phyloP scores from a whole-genome alignment of 495 filamentous ascomycete genomes.

The Aspergillus sclerotioniger region DNA sequence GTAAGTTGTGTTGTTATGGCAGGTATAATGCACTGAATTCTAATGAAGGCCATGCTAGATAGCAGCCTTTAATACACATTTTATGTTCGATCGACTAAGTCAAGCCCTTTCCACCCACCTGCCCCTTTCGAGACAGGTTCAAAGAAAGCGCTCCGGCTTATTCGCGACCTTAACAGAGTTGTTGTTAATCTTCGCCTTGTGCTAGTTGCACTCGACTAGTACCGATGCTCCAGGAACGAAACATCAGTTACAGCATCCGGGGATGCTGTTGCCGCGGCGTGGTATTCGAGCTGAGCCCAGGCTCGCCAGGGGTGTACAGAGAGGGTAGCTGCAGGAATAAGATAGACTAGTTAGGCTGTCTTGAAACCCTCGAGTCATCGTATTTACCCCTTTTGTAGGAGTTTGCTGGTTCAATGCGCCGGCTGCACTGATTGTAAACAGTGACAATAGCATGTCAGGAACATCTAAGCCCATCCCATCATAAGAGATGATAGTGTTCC shows the following conservation, averaged over 20 bases:
- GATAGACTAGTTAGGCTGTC: not conserved
- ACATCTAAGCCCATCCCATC: not conserved
- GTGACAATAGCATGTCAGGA: not conserved
- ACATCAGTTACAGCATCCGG: slow-evolving; percentile 55
- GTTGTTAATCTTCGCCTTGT: slow-evolving; percentile 53
- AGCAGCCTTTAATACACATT: slow-evolving; percentile 4
- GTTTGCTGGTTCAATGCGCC: not conserved
- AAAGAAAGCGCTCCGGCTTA: slow-evolving; percentile 93
- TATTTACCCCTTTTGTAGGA: not conserved
- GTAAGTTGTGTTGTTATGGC: not conserved
- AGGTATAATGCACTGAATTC: not conserved
- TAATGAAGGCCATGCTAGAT: not conserved
- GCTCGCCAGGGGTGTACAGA: not conserved
- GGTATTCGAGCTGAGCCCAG: slow-evolving; percentile 8
- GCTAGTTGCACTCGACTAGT: slow-evolving; percentile 47
- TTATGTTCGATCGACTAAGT: slow-evolving; percentile 74
- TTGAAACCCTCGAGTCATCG: not conserved
- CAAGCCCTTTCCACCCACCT: slow-evolving; percentile 83
- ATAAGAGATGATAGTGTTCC: not conserved
- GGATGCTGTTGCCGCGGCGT: slow-evolving; percentile 58
- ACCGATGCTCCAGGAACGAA: slow-evolving; percentile 49
- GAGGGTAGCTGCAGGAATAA: not conserved
- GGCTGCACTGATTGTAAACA: not conserved
- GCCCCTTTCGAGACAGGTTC: slow-evolving; percentile 71
- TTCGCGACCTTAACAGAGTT: slow-evolving; percentile 63